Base-by-base conservation (phyloP, 2,329 filamentous ascomycete genomes). In the Penicillium sp. region DNA sequence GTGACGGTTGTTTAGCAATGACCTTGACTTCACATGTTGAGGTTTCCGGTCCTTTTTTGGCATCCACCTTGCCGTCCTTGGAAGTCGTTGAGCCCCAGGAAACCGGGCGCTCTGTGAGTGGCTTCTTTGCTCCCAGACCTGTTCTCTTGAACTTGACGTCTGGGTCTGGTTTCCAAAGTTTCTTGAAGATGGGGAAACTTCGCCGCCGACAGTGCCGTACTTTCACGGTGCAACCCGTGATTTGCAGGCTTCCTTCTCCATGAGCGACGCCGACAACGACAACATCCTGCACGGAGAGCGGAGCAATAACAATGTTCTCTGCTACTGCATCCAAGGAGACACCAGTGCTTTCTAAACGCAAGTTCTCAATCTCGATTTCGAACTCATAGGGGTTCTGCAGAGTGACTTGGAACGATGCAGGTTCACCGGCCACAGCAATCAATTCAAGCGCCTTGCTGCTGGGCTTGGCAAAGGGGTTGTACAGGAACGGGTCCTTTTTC, bases 371-470 rank as follows among this genome's bases (percentile, higher is more conserved):
- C 46, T 95, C 89, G 4, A 99, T 75, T 54, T 96, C 89, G 56
- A 97, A 86, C 52, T 97, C 92, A 60, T 90, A 96, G 0, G 91
- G 89, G 60, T 99, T 99, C 64, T 97, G 93, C 14, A 99, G 75
- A 1, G 87, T 90, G 27, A 97, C 79, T 58, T 81, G 80, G 69
- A 96, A 95, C 3, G 80, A 83, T 2, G 88, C 84, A 50, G 81
- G 72, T 67, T 97, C 91, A 13, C 84, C 85, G 4, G 88, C 84
- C 16, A 97, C 88, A 27, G 96, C 75, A 1, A 89, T 80, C 49
- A 79, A 79, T 50, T 90, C 83, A 11, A 80, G 75, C 1, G 77
- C 75, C 19, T 68, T 72, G 14, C 74, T 75, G 19, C 79, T 78
- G 43, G 85, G 65, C 68, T 90, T 89, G 16, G 90, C 72, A 63